These are phyloP conservation scores for Plasmodium relictum DNA, from an alignment of 169 alveolate genomes.

Conservation along the genomic window DNA sequence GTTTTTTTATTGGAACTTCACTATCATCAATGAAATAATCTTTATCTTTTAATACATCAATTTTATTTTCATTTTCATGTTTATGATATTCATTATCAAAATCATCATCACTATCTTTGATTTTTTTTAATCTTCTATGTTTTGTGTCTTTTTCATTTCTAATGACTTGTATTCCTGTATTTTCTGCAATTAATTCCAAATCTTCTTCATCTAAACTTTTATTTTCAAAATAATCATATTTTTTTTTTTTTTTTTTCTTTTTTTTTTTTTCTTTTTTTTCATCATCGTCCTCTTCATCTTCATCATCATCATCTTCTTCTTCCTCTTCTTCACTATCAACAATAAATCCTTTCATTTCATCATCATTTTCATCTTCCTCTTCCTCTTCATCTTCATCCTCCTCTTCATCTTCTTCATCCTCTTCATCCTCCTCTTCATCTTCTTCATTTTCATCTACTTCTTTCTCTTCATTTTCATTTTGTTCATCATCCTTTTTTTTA, in stretches of 20 bases:
- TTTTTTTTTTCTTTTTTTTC: constrained; percentile 80
- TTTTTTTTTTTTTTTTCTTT: constrained; percentile 78
- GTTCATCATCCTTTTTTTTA: constrained; percentile 7
- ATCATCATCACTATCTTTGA: constrained; percentile 67
- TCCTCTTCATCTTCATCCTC: constrained; percentile 43
- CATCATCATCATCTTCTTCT: constrained; percentile 81
- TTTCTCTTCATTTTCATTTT: not conserved
- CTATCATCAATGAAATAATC: constrained; percentile 71
- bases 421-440: not conserved
- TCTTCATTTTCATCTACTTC: constrained; percentile 7
- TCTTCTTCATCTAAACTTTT: constrained; percentile 87
- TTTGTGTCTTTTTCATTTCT: constrained; percentile 82
- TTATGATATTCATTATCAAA: constrained; percentile 80
- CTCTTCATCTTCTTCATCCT: constrained; percentile 68
- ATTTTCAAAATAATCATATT: constrained; percentile 80
- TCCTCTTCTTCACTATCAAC: constrained; percentile 78
- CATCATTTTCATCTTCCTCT: constrained; percentile 77
- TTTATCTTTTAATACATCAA: constrained; percentile 38
- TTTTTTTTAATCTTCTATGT: constrained; percentile 77
- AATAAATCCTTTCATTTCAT: constrained; percentile 62
- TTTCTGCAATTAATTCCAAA: constrained; percentile 85
- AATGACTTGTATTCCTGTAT: constrained; percentile 80
- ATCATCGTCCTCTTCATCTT: constrained; percentile 77
- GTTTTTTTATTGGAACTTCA: constrained; percentile 38
- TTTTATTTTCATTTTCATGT: constrained; percentile 58